Base-by-base conservation (phyloP, 495 filamentous ascomycete species). In the Hypoxylon subgilvum region DNA sequence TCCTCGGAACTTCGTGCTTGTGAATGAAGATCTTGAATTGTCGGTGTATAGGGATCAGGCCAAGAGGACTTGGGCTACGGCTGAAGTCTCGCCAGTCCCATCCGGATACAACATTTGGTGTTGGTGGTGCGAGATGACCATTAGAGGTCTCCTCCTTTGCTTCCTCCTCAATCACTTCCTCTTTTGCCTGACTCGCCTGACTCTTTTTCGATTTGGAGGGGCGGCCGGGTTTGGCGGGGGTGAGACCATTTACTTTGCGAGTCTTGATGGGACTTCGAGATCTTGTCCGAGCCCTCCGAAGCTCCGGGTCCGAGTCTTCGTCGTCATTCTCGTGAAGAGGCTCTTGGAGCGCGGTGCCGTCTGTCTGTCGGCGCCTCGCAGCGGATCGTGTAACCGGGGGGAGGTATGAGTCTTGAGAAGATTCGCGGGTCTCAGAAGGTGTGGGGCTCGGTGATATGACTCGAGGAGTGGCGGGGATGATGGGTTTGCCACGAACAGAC, bases 31-130 rank as follows among this genome's bases (percentile, higher is more conserved):
- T 81, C 53, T 85, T 76, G 78, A 86, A 91, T 61, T 84, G 80
- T 39, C 83, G 78, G 69, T 99, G 94, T 63, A 97, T 92, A 17
- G 94, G 94, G 55, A 99, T 99, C 4, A 99, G 82, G 14, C 95
- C 94, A 10, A 98, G 80, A 3, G 94, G 94, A 51, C 87, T 91
- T 2, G 94, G 94, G 49, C 88, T 92, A 55, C 94, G 83, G 49
- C 90, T 95, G 63, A 96, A 76, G 64, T 89, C 86, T 28, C 88
- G 83, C 86, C 89, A 93, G 66, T 78, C 84, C 70, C 87, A 85
- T 21, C 76, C 80, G 23, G 72, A 65, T 42, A 69, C 69, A 6
- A 79, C 75, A n/a, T n/a, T n/a, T 9, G 77, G 79, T 23, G 77
- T 71, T 8, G 81, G 75, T 19, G 88, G 87, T 8, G 86, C 86